Base-by-base conservation (phyloP, 163 green algal genomes). In the Trebouxia gelatinosa region DNA sequence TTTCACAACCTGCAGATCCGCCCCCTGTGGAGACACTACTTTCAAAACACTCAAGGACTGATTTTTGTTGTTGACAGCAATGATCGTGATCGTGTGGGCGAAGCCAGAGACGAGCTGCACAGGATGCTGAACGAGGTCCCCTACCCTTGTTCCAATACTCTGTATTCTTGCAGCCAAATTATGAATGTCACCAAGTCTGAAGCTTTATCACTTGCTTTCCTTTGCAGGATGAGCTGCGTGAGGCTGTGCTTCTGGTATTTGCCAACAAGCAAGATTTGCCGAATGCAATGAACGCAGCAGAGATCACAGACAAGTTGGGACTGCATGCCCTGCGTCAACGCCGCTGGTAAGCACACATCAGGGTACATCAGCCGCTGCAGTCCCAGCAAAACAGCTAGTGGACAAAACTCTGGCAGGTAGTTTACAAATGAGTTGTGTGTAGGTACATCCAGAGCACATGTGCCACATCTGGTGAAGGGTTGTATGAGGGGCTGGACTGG, bases 271-370 rank as follows among this genome's bases (percentile, higher is more conserved):
- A 95, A 54, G 91, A 95, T 76, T 79, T 95, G 82, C 95, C 95
- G 17, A 98, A 98, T 84, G 95, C 95, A 7, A 99, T 99, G 95
- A 98, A 97, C 81, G 95, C 95, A 32, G 95, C 95, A 66, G 95
- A 99, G 86, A 98, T 99, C 84, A 99, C 95, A 46, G 95, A 99
- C 88, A 98, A 98, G 90, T 90, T 99, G 68, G 95, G 95, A 43
- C 90, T 99, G 81, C 93, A 98, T 89, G 92, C 89, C 7, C 89
- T 99, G 81, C 94, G 95, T 82, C 94, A 98, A 88, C 91, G 95
- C 79, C 92, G 98, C 81, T 99, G 95, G 94, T 95, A 82, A 38
- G 83, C 5, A n/a, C n/a, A n/a, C n/a, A n/a, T n/a, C n/a, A n/a
- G n/a, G n/a, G n/a, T n/a, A n/a, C n/a, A n/a, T n/a, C n/a, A n/a